phyloP scores from a whole-genome alignment of 495 filamentous ascomycete species.

The Pyrenopolyporus hunteri region DNA sequence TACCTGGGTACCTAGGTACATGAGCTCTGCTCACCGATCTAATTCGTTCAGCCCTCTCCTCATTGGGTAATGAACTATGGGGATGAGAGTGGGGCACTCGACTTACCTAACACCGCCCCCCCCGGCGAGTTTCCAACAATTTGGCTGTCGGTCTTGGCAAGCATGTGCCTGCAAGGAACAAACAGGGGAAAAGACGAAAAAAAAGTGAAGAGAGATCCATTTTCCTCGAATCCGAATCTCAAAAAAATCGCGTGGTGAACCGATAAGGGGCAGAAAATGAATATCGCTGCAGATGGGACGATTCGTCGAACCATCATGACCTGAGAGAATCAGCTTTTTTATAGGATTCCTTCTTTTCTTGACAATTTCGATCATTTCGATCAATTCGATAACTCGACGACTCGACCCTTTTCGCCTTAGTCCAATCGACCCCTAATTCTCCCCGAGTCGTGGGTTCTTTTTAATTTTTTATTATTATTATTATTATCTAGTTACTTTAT shows the following conservation, averaged over 20 bases:
- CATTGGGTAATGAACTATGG: conserved; percentile 20
- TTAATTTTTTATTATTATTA: background rate
- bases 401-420: conserved; percentile 9
- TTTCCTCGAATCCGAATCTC: background rate
- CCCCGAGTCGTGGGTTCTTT: background rate
- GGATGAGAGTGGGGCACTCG: background rate
- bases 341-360: background rate
- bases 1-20: background rate
- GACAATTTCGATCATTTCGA: background rate
- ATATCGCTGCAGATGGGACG: conserved; percentile 32
- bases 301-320: conserved; percentile 40
- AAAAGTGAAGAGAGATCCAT: conserved; percentile 3
- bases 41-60: background rate
- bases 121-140: conserved; percentile 17
- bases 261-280: conserved; percentile 35
- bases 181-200: background rate
- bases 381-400: too few relatives aligned
- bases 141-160: conserved; percentile 25
- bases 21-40: background rate
- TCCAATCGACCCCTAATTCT: conserved; percentile 13
- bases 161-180: conserved; percentile 26
- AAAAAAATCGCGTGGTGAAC: background rate
- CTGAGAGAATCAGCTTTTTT: conserved; percentile 24
- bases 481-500: too few relatives aligned
- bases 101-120: background rate